phyloP scores from a whole-genome alignment of 768 basidiomycete species.

The Chlorophyllum brunneum region DNA sequence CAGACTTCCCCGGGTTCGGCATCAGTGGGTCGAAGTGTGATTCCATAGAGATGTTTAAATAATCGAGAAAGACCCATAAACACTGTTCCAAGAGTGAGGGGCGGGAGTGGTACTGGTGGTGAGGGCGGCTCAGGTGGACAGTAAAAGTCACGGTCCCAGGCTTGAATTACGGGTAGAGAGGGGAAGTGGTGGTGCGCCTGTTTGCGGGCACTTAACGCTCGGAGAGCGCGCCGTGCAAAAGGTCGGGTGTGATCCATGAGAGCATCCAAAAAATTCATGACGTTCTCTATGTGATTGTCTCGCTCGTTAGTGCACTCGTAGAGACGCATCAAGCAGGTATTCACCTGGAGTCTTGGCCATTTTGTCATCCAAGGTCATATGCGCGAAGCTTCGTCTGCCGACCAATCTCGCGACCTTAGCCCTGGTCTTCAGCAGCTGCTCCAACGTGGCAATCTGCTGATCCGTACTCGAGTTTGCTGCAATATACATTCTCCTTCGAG shows the following conservation, averaged over 20 bases:
- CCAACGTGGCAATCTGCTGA: constrained; percentile 74
- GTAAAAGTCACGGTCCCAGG: constrained; percentile 98
- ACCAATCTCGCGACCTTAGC: constrained; percentile 82
- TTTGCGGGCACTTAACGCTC: constrained; percentile 65
- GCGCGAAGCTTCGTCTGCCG: constrained; percentile 81
- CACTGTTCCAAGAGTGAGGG: constrained; percentile 84
- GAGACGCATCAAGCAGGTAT: constrained; percentile 15
- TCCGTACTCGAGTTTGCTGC: constrained; percentile 75
- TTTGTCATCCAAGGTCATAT: constrained; percentile 87
- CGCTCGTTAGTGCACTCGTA: neutral
- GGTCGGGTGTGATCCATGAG: constrained; percentile 78
- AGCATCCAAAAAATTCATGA: constrained; percentile 78
- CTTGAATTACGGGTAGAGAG: constrained; percentile 64
- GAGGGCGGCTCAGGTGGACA: constrained; percentile 76
- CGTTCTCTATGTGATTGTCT: constrained; percentile 57
- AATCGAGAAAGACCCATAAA: constrained; percentile 90
- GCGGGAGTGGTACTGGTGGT: constrained; percentile 68
- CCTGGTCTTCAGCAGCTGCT: constrained; percentile 69
- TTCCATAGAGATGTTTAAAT: constrained; percentile 84
- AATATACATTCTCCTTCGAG: constrained; percentile 77
- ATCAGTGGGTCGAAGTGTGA: constrained; percentile 70
- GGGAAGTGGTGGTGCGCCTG: constrained; percentile 62
- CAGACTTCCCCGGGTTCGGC: constrained; percentile 79
- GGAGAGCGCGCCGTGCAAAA: constrained; percentile 70
- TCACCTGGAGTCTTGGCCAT: constrained; percentile 94